These are phyloP conservation scores for Saccharomycopsis sp. DNA, from an alignment of 805 yeast genomes.

Conservation along the genomic window DNA sequence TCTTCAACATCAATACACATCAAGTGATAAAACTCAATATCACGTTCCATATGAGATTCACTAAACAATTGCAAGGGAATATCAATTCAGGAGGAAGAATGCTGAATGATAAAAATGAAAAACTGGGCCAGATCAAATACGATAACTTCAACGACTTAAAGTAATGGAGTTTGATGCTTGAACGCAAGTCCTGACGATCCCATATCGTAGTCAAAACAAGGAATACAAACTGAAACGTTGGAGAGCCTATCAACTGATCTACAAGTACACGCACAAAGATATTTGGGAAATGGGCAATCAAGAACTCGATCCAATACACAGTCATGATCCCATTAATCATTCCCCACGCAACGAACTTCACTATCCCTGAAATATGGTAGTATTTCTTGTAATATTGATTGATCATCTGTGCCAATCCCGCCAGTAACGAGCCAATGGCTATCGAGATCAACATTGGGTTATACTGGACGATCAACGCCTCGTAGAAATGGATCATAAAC, in stretches of 20 bases:
- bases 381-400: constrained; percentile 17
- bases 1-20: no score
- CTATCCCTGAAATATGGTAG: constrained; percentile 8
- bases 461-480: constrained; percentile 5
- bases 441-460: constrained; percentile 4
- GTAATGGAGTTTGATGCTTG: constrained; percentile 34
- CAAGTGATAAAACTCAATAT: constrained; percentile 36
- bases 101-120: constrained; percentile 44
- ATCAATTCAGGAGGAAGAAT: constrained; percentile 43
- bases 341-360: constrained; percentile 57
- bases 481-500: constrained; percentile 10
- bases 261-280: constrained; percentile 35
- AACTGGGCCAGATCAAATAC: constrained; percentile 54
- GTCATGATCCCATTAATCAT: constrained; percentile 50
- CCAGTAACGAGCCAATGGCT: constrained; percentile 17
- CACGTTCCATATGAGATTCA: constrained; percentile 50
- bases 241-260: constrained; percentile 53
- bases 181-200: constrained; percentile 39
- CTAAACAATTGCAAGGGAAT: constrained; percentile 53
- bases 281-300: constrained; percentile 34
- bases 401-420: constrained; percentile 19
- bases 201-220: constrained; percentile 44
- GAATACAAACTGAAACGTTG: constrained; percentile 47
- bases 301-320: constrained; percentile 47
- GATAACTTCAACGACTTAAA: constrained; percentile 45